Evolutionary conservation across 345 rosid genomes (phyloP), one percentile per base, ranked within the genome.

Genomic region (Euphorbia pulcherrima): DNA sequence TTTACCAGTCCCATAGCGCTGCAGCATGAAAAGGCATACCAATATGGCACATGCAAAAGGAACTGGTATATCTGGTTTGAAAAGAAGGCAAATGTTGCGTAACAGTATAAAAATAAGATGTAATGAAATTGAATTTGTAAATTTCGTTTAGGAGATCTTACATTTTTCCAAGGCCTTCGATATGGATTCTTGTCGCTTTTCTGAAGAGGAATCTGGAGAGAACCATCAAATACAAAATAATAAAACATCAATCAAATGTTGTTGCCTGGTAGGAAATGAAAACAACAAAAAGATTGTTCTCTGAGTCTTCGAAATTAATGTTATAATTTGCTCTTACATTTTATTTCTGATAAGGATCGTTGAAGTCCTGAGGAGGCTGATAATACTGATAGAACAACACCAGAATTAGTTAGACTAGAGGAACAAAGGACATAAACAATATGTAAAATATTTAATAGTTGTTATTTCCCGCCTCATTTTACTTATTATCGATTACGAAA

Each of bases 21-120:
- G 92, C 72, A 87, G 76, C n/a, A 56, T 75, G 83, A 87, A 87
- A 47, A 87, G 84, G 75, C 82, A 70, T 35, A 82, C 78, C 77
- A 83, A 68, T 52, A 87, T 78, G 23, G 72, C 81, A 71, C 89
- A 87, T 4, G 92, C 89, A 29, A 48, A 65, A 51, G 89, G 86
- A 68, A 83, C 80, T 1, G 86, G 67, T 57, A 84, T 74, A 75
- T 87, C 92, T 87, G 87, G 55, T 65, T 62, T 14, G 8, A 57
- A 62, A 64, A 51, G n/a, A 47, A 33, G 35, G 20, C 63, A 33
- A 7, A 59, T 1, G 63, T 59, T 33, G n/a, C 20, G 41, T 4
- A 59, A 3, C 29, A 59, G 6, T 2, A 59, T 12, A 59, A 58
- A 13, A 11, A 44, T 18, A 11, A 44, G 12, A 39, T 39, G 7